Base-by-base conservation (phyloP, 1,284 basidiomycete species). In the Uromyces viciae-fabae region DNA sequence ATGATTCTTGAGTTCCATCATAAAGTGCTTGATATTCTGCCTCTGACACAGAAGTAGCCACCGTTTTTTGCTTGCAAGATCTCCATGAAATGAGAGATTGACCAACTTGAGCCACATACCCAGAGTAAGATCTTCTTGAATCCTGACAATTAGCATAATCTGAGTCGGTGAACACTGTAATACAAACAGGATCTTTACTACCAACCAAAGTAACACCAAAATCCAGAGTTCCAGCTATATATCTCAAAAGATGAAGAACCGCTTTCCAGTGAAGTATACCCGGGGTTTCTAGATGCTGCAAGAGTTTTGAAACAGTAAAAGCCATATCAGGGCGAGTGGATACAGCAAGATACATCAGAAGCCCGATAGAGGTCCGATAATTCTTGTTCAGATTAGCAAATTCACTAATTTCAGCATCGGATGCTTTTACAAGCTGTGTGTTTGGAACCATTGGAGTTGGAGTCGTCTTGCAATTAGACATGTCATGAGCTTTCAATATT, bases 231-330 rank as follows among this genome's bases (percentile, higher is more conserved):
- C 72, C 72, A 1, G 2, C 1, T n/a, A 74, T 15, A 33, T 74
- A 74, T 9, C 72, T 0, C 0, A 56, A 28, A 1, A 74, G 28
- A 31, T 56, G 72, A 11, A 28, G 17, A 2, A 36, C n/a, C 1
- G 46, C 72, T 8, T 28, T 40, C 43, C 43, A 54, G 52, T 74
- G 52, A 19, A 40, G 3, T 15, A 33, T 54, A 3, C 46, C 43
- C 3, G 72, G 43, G 17, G 31, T 33, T 25, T 74, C 52, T 19
- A 74, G 72, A 56, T 74, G 52, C 52, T 74, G 43, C 33, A 49
- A 54, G 25, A 74, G 33, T n/a, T 52, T 15, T 2, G 38, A 33
- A 14, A 56, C 72, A 11, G 52, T 19, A 28, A 46, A 38, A 22
- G 43, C 22, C 19, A 74, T 17, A 33, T 69, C 36, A 11, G 66